Percentiles rank a stretch among this genome's conserved stretches.
These are phyloP conservation scores for Arthrinium puccinioides DNA, from an alignment of 2,329 filamentous ascomycete genomes.

Conservation along the genomic window DNA sequence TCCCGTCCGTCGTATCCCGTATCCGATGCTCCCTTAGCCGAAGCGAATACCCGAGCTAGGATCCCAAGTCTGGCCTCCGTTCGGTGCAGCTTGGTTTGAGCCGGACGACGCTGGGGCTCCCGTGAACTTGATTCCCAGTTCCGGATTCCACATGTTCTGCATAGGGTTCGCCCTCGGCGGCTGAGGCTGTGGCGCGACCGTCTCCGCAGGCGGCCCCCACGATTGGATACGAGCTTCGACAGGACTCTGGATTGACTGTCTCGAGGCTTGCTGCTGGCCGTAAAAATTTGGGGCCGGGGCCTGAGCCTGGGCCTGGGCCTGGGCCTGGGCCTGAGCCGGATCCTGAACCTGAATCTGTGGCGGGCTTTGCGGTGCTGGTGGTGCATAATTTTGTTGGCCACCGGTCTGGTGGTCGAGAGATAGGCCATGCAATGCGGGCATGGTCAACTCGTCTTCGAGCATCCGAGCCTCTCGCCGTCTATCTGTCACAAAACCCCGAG, in stretches of 20 bases:
- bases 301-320: background rate
- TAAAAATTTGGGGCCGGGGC: slow-evolving; percentile 5
- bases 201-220: slow-evolving; percentile 39
- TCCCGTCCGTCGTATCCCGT: too few relatives aligned
- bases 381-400: background rate
- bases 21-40: too few relatives aligned
- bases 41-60: slow-evolving; percentile 45
- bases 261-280: slow-evolving; percentile 18
- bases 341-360: slow-evolving; percentile 5
- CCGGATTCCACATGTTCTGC: slow-evolving; percentile 67
- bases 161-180: slow-evolving; percentile 28
- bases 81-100: slow-evolving; percentile 10
- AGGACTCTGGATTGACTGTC: slow-evolving; percentile 19
- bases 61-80: slow-evolving; percentile 42
- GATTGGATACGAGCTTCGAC: slow-evolving; percentile 50
- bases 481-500: slow-evolving; percentile 72
- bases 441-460: slow-evolving; percentile 34
- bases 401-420: slow-evolving; percentile 12
- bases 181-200: slow-evolving; percentile 40
- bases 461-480: slow-evolving; percentile 73
- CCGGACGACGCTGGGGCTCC: slow-evolving; percentile 23
- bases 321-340: slow-evolving; percentile 15
- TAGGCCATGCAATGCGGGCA: slow-evolving; percentile 21
- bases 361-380: slow-evolving; percentile 30
- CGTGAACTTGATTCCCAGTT: slow-evolving; percentile 74